Conservation (phyloP, 2,329 filamentous ascomycete species). For the Ophiostoma sp. region DNA sequence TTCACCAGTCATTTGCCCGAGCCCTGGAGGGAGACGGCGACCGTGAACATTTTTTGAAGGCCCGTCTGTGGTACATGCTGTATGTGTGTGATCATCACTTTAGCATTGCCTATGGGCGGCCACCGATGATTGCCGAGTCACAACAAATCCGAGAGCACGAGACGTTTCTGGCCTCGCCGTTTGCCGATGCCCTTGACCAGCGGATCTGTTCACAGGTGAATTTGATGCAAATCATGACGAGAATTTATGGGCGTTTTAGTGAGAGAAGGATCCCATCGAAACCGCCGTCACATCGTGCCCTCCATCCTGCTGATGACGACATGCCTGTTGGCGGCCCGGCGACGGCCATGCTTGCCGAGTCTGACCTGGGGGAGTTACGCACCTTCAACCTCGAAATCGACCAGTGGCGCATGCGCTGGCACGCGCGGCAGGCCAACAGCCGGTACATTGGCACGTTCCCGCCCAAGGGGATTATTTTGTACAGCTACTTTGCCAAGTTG, state of each 20-base stretch:
- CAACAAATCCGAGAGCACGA: conserved; percentile 33
- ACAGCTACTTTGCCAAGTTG: conserved; percentile 41
- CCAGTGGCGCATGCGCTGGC: conserved; percentile 44
- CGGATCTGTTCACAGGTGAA: not conserved
- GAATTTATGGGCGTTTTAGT: not conserved
- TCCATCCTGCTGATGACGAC: not conserved
- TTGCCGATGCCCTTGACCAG: conserved; percentile 30
- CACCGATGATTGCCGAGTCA: conserved; percentile 34
- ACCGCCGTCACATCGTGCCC: not conserved
- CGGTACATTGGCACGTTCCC: conserved; percentile 38
- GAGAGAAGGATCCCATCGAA: not conserved
- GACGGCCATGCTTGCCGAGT: conserved; percentile 24
- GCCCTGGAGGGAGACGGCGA: conserved; percentile 49
- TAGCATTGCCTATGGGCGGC: conserved; percentile 38
- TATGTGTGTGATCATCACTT: conserved; percentile 35
- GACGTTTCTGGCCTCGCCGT: conserved; percentile 33
- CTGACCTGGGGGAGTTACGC: conserved; percentile 41
- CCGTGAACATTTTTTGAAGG: not conserved
- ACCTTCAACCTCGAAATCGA: conserved; percentile 46
- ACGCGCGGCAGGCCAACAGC: conserved; percentile 33
- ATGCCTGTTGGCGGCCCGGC: not conserved
- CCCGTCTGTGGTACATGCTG: not conserved
- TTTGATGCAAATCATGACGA: not conserved
- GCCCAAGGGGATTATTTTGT: conserved; percentile 43
- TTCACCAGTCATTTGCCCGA: conserved; percentile 55